These are phyloP conservation scores for Ascochyta lentis DNA, from an alignment of 2,329 filamentous ascomycete species.

Conservation along the genomic window DNA sequence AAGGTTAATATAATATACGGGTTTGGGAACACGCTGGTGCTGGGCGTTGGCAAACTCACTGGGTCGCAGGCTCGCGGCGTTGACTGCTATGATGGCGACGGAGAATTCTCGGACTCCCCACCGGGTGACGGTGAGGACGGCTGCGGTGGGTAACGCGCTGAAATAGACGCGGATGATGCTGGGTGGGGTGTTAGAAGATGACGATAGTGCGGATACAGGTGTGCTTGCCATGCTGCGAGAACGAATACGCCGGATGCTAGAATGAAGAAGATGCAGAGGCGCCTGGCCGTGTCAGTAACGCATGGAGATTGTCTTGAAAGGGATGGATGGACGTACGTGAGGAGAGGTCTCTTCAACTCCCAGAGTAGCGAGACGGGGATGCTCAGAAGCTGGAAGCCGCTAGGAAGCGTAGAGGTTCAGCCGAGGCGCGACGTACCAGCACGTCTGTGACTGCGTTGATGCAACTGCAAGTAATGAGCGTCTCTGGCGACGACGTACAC, in stretches of 20 bases:
- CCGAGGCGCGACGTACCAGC: background rate
- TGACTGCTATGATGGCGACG: conserved; percentile 22
- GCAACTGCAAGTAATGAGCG: conserved; percentile 20
- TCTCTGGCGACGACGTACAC: conserved; percentile 17
- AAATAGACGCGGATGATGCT: conserved; percentile 22
- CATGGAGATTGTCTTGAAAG: too few species aligned
- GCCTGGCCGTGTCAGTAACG: background rate
- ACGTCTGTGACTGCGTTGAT: conserved; percentile 20
- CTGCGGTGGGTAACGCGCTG: conserved; percentile 18
- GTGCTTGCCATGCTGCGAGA: conserved; percentile 14
- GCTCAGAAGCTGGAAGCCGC: conserved; percentile 4
- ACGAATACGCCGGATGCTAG: conserved; percentile 23
- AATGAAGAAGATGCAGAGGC: conserved; percentile 14
- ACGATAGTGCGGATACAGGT: background rate
- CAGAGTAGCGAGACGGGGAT: conserved; percentile 22
- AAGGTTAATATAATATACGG: background rate
- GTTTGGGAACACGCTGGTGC: background rate
- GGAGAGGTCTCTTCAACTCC: conserved; percentile 19
- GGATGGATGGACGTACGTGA: conserved; percentile 1
- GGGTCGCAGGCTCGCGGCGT: conserved; percentile 16
- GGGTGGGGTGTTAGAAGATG: background rate
- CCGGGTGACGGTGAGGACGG: conserved; percentile 20
- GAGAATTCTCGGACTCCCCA: conserved; percentile 23
- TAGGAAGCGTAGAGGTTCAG: background rate
- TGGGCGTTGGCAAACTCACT: background rate